Evolutionary conservation across 495 filamentous ascomycete species (phyloP).

Genomic region (Aspergillus carlsbadensis): DNA sequence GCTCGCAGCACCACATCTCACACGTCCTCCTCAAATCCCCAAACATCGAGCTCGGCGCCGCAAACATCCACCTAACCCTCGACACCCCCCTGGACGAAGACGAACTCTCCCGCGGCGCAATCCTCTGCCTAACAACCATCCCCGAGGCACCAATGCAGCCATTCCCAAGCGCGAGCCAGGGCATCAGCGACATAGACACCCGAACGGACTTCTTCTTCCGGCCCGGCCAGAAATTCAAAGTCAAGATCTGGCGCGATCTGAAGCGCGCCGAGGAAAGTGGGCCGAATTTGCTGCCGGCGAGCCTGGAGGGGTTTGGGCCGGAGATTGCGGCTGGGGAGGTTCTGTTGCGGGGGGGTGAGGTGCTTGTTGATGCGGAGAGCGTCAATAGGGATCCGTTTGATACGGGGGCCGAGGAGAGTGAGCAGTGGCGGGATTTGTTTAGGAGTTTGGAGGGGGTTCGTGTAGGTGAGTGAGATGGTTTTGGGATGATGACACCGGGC

Average conservation of each 20-base stretch:
- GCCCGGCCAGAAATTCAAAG: conserved; percentile 22
- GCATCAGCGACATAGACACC: neutral
- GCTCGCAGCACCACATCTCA: conserved; percentile 28
- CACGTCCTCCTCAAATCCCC: conserved; percentile 34
- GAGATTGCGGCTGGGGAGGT: neutral
- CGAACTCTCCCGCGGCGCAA: conserved; percentile 9
- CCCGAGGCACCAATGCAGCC: conserved; percentile 35
- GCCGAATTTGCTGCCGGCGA: neutral
- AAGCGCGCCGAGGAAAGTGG: conserved; percentile 3
- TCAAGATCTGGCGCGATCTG: conserved; percentile 31
- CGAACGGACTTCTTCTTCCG: conserved; percentile 35
- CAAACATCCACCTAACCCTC: neutral
- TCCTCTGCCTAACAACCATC: conserved; percentile 23
- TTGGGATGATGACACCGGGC: too few relatives aligned
- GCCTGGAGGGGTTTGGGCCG: neutral
- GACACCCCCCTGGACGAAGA: neutral
- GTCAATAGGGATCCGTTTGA: conserved; percentile 1
- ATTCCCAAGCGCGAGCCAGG: too few relatives aligned
- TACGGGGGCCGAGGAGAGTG: neutral
- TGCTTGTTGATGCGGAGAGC: neutral
- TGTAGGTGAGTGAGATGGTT: too few relatives aligned
- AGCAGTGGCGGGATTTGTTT: neutral
- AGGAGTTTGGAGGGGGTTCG: neutral
- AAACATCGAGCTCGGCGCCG: conserved; percentile 7
- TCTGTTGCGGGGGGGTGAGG: neutral